Conservation (phyloP, 169 alveolate species). For the Cryptosporidium ryanae region DNA sequence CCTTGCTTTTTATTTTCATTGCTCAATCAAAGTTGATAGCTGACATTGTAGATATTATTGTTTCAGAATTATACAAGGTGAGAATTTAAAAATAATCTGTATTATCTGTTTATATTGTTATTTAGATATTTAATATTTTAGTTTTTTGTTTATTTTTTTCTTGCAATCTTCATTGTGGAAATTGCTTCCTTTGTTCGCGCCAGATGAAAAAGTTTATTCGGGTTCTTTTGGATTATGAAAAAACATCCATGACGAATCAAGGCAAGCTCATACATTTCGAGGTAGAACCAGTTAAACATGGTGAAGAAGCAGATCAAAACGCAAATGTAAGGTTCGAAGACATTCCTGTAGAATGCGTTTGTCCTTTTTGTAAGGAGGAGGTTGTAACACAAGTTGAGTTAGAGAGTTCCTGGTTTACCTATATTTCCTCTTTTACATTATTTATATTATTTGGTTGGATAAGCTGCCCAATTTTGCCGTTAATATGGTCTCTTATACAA, state of each 20-base stretch:
- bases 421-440: slow-evolving; percentile 48
- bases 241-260: slow-evolving; percentile 28
- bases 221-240: background rate
- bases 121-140: background rate
- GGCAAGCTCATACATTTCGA: slow-evolving; percentile 69
- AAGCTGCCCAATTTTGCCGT: slow-evolving; percentile 67
- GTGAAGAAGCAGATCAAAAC: slow-evolving; percentile 35
- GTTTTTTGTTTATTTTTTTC: background rate
- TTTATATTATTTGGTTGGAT: slow-evolving; percentile 70
- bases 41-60: background rate
- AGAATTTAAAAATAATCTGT: background rate
- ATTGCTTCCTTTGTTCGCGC: slow-evolving; percentile 1
- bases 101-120: background rate
- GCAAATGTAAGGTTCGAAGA: slow-evolving; percentile 61
- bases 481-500: slow-evolving; percentile 75
- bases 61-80: background rate
- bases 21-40: slow-evolving; percentile 4
- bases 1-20: slow-evolving; percentile 8
- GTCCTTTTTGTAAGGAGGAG: slow-evolving; percentile 76
- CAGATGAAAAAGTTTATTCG: background rate
- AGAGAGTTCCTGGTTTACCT: slow-evolving; percentile 73
- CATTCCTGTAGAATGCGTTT: slow-evolving; percentile 72
- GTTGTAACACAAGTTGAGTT: slow-evolving; percentile 73
- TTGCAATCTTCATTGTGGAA: background rate
- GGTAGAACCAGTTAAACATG: slow-evolving; percentile 71